These are phyloP conservation scores for Phytophthora hibernalis DNA, from an alignment of 352 stramenopile species.

Conservation along the genomic window DNA sequence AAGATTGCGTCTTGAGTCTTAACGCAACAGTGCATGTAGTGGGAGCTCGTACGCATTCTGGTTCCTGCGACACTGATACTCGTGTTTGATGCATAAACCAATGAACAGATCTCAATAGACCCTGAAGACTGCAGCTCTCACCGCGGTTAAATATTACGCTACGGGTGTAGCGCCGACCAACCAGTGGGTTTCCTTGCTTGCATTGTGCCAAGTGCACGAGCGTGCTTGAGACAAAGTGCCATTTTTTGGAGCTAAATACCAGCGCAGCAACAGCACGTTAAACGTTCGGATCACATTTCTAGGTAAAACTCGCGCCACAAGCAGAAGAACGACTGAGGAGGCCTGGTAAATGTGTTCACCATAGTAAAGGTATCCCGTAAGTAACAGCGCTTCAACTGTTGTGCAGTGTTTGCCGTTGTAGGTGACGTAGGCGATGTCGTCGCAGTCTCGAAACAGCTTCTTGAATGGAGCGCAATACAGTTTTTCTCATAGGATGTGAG, in stretches of 20 bases:
- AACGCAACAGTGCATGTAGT: too few relatives aligned
- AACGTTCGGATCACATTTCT: constrained; percentile 26
- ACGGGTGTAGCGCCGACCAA: constrained; percentile 3
- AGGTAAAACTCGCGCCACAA: constrained; percentile 23
- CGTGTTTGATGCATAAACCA: too few relatives aligned
- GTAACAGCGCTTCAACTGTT: too few relatives aligned
- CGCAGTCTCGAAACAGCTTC: constrained; percentile 26
- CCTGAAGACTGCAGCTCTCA: too few relatives aligned
- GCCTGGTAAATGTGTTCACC: constrained; percentile 11
- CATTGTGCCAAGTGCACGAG: constrained; percentile 27
- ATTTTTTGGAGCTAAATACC: constrained; percentile 18
- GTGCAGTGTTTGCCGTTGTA: too few relatives aligned
- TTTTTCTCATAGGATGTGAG: constrained; percentile 19
- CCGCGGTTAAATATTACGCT: constrained; percentile 2
- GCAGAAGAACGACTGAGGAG: constrained; percentile 19
- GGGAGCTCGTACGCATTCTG: too few relatives aligned
- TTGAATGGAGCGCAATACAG: constrained; percentile 14
- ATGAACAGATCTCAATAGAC: too few relatives aligned
- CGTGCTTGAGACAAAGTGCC: constrained; percentile 8
- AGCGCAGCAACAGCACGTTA: constrained; percentile 33
- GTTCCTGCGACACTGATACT: too few relatives aligned
- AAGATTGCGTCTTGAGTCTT: too few relatives aligned
- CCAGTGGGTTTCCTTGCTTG: constrained; percentile 16
- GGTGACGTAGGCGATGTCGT: constrained; percentile 9
- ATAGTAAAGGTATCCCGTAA: constrained; percentile 16